phyloP scores from a whole-genome alignment of 1,284 basidiomycete genomes.

The Ganoderma lucidum region DNA sequence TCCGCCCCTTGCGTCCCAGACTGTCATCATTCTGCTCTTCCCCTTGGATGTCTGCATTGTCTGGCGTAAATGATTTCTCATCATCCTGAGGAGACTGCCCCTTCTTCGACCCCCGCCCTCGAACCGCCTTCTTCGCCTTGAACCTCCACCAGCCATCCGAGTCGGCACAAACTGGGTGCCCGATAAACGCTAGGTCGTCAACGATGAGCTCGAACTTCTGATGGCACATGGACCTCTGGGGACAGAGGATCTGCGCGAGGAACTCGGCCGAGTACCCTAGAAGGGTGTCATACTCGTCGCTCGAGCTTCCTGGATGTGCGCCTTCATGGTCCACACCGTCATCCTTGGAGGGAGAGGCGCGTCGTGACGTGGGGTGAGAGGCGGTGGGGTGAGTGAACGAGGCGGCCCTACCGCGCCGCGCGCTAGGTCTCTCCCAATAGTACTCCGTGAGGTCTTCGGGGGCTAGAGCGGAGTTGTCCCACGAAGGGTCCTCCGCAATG shows the following conservation, averaged over 20 bases:
- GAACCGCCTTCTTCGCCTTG: constrained; percentile 54
- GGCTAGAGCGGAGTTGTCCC: constrained; percentile 17
- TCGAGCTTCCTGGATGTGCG: constrained; percentile 32
- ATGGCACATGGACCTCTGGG: constrained; percentile 85
- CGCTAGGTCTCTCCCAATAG: constrained; percentile 43
- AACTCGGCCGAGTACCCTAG: constrained; percentile 87
- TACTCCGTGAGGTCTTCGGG: constrained; percentile 37
- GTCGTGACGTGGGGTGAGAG: constrained; percentile 40
- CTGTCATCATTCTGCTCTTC: constrained; percentile 10
- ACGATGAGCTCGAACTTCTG: constrained; percentile 94
- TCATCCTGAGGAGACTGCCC: constrained; percentile 38
- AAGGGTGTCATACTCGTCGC: constrained; percentile 66
- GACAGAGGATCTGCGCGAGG: constrained; percentile 84
- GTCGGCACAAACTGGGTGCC: constrained; percentile 90
- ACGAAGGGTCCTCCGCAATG: constrained; percentile 25
- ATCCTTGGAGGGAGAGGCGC: constrained; percentile 42
- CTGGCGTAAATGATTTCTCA: constrained; percentile 36
- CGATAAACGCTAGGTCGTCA: constrained; percentile 94
- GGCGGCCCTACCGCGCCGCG: constrained; percentile 38
- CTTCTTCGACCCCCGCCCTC: constrained; percentile 63
- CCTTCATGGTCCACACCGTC: constrained; percentile 26
- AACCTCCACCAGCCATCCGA: constrained; percentile 79
- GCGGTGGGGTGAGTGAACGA: constrained; percentile 39
- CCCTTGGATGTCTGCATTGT: constrained; percentile 25
- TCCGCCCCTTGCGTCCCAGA: constrained; percentile 26